Percentiles rank a stretch among this genome's conserved stretches.
Evolutionary conservation across 805 yeast species (phyloP).

Genomic region (Candida awuae): DNA sequence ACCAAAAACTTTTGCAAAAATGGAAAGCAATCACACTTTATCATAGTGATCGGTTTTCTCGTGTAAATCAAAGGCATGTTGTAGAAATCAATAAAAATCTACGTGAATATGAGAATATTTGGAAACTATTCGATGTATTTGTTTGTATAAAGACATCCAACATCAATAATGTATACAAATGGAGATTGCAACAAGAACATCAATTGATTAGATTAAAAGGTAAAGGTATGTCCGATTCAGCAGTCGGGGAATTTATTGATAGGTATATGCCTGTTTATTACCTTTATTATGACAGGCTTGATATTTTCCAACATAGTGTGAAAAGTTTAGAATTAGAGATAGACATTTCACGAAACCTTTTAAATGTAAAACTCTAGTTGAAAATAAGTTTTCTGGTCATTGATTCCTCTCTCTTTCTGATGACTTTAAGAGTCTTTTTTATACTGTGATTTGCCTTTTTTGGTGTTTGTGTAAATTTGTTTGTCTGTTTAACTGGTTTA

Average conservation of each 20-base stretch:
- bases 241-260: constrained; percentile 62
- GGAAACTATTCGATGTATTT: constrained; percentile 54
- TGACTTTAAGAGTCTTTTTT: not conserved
- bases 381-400: constrained; percentile 6
- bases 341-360: constrained; percentile 5
- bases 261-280: constrained; percentile 84
- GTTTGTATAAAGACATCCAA: constrained; percentile 54
- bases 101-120: constrained; percentile 39
- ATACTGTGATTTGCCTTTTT: not conserved
- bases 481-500: too few relatives aligned
- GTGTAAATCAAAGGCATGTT: constrained; percentile 16
- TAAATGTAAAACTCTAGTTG: not conserved
- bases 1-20: constrained; percentile 20
- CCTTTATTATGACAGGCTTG: constrained; percentile 42
- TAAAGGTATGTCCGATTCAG: constrained; percentile 69
- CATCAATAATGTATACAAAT: constrained; percentile 55
- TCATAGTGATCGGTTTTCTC: constrained; percentile 16
- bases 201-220: constrained; percentile 47
- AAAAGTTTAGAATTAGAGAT: constrained; percentile 11
- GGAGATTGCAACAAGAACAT: constrained; percentile 79
- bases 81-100: constrained; percentile 46
- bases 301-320: constrained; percentile 1
- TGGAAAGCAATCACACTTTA: constrained; percentile 22
- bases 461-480: not conserved
- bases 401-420: not conserved